Percentiles rank a stretch among this genome's conserved stretches.
These are phyloP conservation scores for Phlyctochytrium planicorne DNA, from an alignment of 192 early-diverging fungal genomes.

Conservation along the genomic window DNA sequence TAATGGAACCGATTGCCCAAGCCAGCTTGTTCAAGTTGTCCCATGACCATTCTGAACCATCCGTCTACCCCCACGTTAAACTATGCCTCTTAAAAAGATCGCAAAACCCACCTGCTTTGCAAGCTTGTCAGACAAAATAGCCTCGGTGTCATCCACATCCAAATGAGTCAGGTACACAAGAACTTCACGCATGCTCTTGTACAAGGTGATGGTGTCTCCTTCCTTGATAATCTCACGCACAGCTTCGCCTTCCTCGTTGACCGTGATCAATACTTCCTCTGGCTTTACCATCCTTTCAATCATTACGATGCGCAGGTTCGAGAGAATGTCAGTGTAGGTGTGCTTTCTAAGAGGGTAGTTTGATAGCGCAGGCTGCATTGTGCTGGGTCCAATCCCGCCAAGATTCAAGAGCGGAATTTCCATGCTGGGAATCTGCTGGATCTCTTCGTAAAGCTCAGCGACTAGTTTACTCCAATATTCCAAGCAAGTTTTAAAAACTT, in stretches of 20 bases:
- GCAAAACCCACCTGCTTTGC: slow-evolving; percentile 66
- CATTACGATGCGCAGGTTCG: slow-evolving; percentile 89
- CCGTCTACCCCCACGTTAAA: slow-evolving; percentile 68
- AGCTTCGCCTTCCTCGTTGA: slow-evolving; percentile 99
- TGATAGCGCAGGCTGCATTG: background rate
- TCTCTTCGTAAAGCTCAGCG: slow-evolving; percentile 87
- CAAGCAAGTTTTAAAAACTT: slow-evolving; percentile 96
- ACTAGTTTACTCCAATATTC: slow-evolving; percentile 96
- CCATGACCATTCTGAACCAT: slow-evolving; percentile 98
- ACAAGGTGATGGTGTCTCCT: slow-evolving; percentile 95
- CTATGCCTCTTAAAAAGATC: slow-evolving; percentile 6
- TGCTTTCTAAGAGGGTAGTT: slow-evolving; percentile 63
- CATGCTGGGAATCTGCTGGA: slow-evolving; percentile 53
- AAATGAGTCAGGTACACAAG: slow-evolving; percentile 97
- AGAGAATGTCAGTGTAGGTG: slow-evolving; percentile 82
- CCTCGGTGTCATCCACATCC: slow-evolving; percentile 90
- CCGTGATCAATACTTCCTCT: slow-evolving; percentile 95
- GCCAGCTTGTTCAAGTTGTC: slow-evolving; percentile 96
- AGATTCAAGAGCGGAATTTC: slow-evolving; percentile 65
- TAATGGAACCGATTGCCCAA: slow-evolving; percentile 99
- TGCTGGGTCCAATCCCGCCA: slow-evolving; percentile 27
- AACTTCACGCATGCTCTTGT: slow-evolving; percentile 97
- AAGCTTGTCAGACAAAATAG: slow-evolving; percentile 95
- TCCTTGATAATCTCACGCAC: slow-evolving; percentile 97
- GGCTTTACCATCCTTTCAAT: slow-evolving; percentile 99